A percentile compares a stretch with the other conserved stretches of the same genome.
phyloP scores from a whole-genome alignment of 2,329 filamentous ascomycete genomes.

The Bipolaris cookei region DNA sequence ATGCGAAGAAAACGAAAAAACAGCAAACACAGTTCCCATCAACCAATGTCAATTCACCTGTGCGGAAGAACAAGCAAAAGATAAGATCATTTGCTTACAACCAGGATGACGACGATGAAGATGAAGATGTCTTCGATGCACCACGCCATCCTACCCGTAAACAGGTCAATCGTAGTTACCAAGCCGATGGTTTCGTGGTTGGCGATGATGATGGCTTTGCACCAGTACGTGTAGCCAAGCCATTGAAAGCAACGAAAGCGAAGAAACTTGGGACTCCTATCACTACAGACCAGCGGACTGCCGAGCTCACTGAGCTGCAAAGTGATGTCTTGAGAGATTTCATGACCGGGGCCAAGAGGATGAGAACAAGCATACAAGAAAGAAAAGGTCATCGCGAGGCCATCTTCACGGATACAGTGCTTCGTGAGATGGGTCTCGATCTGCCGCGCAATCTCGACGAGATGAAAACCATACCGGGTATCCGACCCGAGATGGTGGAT shows the following conservation, averaged over 20 bases:
- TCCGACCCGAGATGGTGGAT: conserved; percentile 67
- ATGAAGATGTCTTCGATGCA: conserved; percentile 32
- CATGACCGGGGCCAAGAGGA: conserved; percentile 64
- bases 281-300: conserved; percentile 61
- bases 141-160: conserved; percentile 26
- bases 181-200: conserved; percentile 47
- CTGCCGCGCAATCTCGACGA: conserved; percentile 68
- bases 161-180: conserved; percentile 43
- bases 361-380: conserved; percentile 68
- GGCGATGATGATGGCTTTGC: conserved; percentile 56
- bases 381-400: conserved; percentile 62
- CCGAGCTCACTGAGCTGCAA: conserved; percentile 64
- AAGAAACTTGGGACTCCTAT: conserved; percentile 64
- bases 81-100: conserved; percentile 37
- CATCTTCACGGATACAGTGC: conserved; percentile 71
- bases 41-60: conserved; percentile 71
- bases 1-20: conserved; percentile 35
- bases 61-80: conserved; percentile 55
- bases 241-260: conserved; percentile 46
- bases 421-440: conserved; percentile 74
- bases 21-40: conserved; percentile 61
- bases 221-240: conserved; percentile 43
- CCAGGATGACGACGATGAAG: conserved; percentile 36
- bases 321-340: conserved; percentile 69
- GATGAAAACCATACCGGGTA: conserved; percentile 68